Evolutionary conservation across 164 flowering plant species (phyloP), one percentile per base, ranked within the genome.

Genomic region (Stephania cephalantha): DNA sequence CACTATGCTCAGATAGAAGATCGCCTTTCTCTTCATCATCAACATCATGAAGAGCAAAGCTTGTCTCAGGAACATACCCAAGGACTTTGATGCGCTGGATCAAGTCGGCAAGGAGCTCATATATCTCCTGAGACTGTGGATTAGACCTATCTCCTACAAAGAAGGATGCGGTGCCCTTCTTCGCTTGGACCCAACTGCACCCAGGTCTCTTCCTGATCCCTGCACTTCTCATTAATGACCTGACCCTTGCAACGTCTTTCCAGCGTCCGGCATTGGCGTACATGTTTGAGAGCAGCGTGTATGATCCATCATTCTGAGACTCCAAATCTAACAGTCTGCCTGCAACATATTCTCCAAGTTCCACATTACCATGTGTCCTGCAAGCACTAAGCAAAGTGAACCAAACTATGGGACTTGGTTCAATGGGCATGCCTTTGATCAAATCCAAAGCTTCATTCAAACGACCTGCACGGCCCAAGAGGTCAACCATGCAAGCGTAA

Each of bases 181-280:
- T 88, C 55, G 90, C 92, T 77, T 90, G 90, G 25, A 93, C 81
- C 91, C 94, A 91, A 74, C 96, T 93, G 74, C 89, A 91, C 1
- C 98, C 98, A 52, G 96, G 96, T 70, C 90, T 91, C 84, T 93
- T 93, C 84, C 44, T 87, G 45, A 89, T 86, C 71, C 98, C 96
- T 7, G 85, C 50, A 67, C 81, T 68, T 81, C 79, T 91, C 97
- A 93, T 93, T 83, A 87, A 72, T 30, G 76, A 77, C 74, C 98
- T 83, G 55, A 90, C 79, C 75, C 86, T 88, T 0, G 93, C 88
- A 20, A 93, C 98, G 78, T 91, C 98, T 76, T 87, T 89, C 98
- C 98, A 93, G 3, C 89, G 88, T 69, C 87, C 82, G 4, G 96
- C 96, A 77, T 83, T 85, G 9, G 96, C 98, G 82, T 93, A 93